Conservation (phyloP, 108 stramenopile species). For the Conticribra weissflogii region DNA sequence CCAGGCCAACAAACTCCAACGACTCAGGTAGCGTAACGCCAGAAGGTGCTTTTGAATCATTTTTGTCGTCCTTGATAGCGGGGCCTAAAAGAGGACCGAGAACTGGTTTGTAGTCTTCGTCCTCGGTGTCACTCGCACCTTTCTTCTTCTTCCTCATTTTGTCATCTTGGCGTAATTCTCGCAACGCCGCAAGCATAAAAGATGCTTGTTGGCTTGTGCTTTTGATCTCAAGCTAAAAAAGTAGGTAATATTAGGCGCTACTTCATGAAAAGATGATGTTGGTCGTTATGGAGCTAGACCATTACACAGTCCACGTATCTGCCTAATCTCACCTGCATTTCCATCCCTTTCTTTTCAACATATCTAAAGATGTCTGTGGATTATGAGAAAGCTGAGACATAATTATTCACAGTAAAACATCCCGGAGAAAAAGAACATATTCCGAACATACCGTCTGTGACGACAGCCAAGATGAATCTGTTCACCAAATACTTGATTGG, state of each 20-base stretch:
- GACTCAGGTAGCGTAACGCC: conserved; percentile 62
- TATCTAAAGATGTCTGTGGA: conserved; percentile 70
- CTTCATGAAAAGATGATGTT: too few species aligned
- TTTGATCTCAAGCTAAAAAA: conserved; percentile 58
- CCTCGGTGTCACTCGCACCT: conserved; percentile 40
- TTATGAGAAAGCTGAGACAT: too few species aligned
- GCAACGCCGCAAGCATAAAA: conserved; percentile 78
- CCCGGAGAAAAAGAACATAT: conserved; percentile 10
- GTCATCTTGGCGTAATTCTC: conserved; percentile 71
- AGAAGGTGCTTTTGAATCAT: conserved; percentile 50
- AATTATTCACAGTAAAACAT: conserved; percentile 5
- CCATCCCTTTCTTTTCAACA: conserved; percentile 85
- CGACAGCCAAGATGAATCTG: conserved; percentile 63
- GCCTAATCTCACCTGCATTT: conserved; percentile 58
- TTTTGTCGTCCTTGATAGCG: conserved; percentile 65
- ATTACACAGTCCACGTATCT: too few species aligned
- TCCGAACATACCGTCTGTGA: conserved; percentile 65
- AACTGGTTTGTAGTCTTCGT: conserved; percentile 33
- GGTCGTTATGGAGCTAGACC: too few species aligned
- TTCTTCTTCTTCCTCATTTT: conserved; percentile 45
- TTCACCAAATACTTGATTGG: conserved; percentile 51
- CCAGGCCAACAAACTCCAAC: conserved; percentile 73
- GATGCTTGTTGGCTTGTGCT: conserved; percentile 60
- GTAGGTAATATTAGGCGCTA: too few species aligned
- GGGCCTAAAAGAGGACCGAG: conserved; percentile 74